Evolutionary conservation across 768 basidiomycete species (phyloP).

Genomic region (Austroboletus eburneus): DNA sequence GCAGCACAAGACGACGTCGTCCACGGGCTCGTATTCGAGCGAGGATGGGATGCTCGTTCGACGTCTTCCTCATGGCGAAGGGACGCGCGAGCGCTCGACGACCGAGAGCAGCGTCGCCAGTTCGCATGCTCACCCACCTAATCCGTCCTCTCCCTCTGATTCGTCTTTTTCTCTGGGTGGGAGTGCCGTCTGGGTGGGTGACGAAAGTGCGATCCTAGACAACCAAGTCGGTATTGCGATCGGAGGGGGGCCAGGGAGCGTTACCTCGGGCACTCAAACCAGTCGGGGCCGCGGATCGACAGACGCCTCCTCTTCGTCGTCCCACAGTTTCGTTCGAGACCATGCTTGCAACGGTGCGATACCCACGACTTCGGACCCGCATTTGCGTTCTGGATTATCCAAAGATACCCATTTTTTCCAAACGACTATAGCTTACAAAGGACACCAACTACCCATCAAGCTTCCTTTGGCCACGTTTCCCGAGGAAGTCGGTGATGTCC

Average conservation of each 20-base stretch:
- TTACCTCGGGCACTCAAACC: constrained; percentile 41
- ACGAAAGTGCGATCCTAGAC: constrained; percentile 58
- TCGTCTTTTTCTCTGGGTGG: constrained; percentile 74
- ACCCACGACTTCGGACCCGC: constrained; percentile 44
- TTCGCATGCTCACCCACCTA: constrained; percentile 26
- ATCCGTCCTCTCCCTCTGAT: constrained; percentile 59
- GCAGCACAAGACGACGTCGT: constrained; percentile 46
- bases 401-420: constrained; percentile 96
- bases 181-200: constrained; percentile 81
- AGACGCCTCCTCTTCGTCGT: constrained; percentile 72
- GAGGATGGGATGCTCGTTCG: constrained; percentile 61
- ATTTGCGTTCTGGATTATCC: constrained; percentile 44
- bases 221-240: constrained; percentile 33
- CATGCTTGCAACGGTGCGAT: constrained; percentile 35
- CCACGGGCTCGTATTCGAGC: constrained; percentile 60
- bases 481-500: constrained; percentile 95
- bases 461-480: constrained; percentile 87
- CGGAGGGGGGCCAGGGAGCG: constrained; percentile 46
- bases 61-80: constrained; percentile 22
- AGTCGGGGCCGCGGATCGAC: constrained; percentile 59
- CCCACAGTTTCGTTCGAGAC: constrained; percentile 47
- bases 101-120: constrained; percentile 37
- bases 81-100: constrained; percentile 37
- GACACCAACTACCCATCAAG: constrained; percentile 82
- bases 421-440: constrained; percentile 78